Base-by-base conservation (phyloP, 768 basidiomycete genomes). In the Gautieria morchelliformis region DNA sequence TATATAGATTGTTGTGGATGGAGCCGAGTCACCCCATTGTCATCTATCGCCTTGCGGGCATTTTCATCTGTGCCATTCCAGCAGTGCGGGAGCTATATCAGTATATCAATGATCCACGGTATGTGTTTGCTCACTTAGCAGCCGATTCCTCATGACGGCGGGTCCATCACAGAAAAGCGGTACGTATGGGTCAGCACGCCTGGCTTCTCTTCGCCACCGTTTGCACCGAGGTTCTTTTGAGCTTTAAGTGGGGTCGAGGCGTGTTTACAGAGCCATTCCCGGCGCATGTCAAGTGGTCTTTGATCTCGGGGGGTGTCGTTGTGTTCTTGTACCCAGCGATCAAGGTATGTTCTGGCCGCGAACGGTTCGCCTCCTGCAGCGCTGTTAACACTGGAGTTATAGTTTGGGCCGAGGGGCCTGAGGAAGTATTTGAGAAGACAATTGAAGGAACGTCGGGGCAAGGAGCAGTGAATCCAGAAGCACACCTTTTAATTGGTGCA, bases 171-270 rank as follows among this genome's bases (percentile, higher is more conserved):
- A 92, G 90, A 64, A 83, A 76, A 63, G 84, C 87, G n/a, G 83
- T 84, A 60, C 79, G 90, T 57, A 92, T 93, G 90, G 90, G 91
- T 1, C 87, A 90, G 63, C 90, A 93, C 65, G 83, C 85, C 35
- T 92, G 90, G 90, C 73, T 93, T 42, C 73, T 93, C 59, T 79
- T 91, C 51, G 89, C 90, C 33, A 93, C 90, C n/a, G 83, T 91
- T 60, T 64, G 82, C 58, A 92, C 91, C 14, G 90, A 93, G 67
- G 68, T 90, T 37, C 74, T 93, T 52, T 85, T 83, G 44, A 90
- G 93, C 53, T 70, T 75, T 63, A 93, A 93, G 73, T 93, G 89
- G 89, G 82, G 86, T 62, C 73, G 80, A 63, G 87, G 84, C 11
- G 78, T 82, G 67, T 92, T 84, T 65, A 68, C 73, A 17, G 78